These are phyloP conservation scores for Takakia lepidozioides DNA, from an alignment of 225 moss, liverwort and hornwort species.

Conservation along the genomic window DNA sequence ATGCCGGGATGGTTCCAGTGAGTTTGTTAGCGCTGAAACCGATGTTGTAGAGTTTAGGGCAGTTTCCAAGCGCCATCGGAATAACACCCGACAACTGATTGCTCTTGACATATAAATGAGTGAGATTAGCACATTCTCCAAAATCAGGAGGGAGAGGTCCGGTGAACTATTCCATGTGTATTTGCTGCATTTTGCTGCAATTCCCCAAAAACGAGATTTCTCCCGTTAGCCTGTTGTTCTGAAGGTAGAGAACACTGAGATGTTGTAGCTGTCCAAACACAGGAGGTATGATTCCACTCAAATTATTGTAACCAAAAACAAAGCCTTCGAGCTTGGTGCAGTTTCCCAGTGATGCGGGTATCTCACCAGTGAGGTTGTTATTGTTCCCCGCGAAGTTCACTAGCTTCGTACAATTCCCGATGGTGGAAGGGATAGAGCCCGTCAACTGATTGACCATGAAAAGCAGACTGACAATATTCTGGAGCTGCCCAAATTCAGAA, in stretches of 20 bases:
- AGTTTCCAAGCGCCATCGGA: constrained; percentile 21
- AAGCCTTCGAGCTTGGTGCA: constrained; percentile 29
- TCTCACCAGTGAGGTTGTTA: constrained; percentile 24
- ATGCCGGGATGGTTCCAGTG: constrained; percentile 13
- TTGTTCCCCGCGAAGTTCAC: constrained; percentile 29
- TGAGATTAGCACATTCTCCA: constrained; percentile 25
- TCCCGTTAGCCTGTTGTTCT: too few relatives aligned
- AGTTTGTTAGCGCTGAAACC: constrained; percentile 18
- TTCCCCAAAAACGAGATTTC: background rate
- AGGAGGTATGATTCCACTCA: constrained; percentile 22
- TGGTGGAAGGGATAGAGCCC: constrained; percentile 21
- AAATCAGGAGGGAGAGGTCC: constrained; percentile 17
- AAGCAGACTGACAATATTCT: constrained; percentile 29
- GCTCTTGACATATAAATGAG: constrained; percentile 20
- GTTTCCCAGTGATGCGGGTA: constrained; percentile 21
- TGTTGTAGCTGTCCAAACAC: too few relatives aligned
- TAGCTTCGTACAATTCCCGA: constrained; percentile 25
- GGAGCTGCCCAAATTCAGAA: constrained; percentile 12
- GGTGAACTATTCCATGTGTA: too few relatives aligned
- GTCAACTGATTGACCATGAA: constrained; percentile 18
- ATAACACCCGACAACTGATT: constrained; percentile 25
- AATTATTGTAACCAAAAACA: constrained; percentile 31
- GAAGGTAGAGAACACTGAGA: background rate
- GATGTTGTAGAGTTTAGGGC: constrained; percentile 29
- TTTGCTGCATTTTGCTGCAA: too few relatives aligned